Evolutionary conservation across 176 grass and related monocot species (phyloP), one percentile per base, ranked within the genome.

Genomic region (Ampelocalamus luodianensis): DNA sequence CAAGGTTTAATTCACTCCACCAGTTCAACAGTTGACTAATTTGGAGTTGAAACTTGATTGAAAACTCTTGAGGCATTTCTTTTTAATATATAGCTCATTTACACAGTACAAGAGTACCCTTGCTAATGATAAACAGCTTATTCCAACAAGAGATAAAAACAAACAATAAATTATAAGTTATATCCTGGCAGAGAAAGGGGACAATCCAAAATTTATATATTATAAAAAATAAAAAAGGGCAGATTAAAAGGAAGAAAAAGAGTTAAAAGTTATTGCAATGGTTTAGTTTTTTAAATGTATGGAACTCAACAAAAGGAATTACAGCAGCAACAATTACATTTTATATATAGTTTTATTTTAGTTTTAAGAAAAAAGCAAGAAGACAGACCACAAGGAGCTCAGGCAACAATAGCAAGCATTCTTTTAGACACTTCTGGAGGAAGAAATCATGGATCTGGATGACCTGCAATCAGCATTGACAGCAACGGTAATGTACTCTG

Each of bases 341-440:
- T 61, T 15, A 65, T 54, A 56, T 66, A 42, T 56, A 65, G 36
- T 65, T 75, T 64, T 71, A 5, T 72, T 85, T 60, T 55, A 32
- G 14, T 66, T 70, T 65, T 37, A 62, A 50, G 18, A 66, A 26
- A 74, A 51, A 38, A 77, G 27, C 39, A 81, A 79, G 62, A 50
- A 45, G n/a, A 79, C 85, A 56, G 3, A 93, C 97, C 93, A 91
- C 88, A 29, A 96, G 90, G 71, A 99, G 86, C 76, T 96, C 86
- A 88, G 96, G 93, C 23, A 91, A 89, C 90, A 99, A 92, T 27
- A 99, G 82, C 86, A 99, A 94, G 72, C 93, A 99, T 85, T 99
- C 93, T 81, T 99, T 99, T 80, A 99, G 92, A 85, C 97, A 99
- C 86, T 99, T 99, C 77, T 94, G 86, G 56, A 99, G 93, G 84